Conservation (phyloP, 805 yeast species). For the Nakazawaea sp. region DNA sequence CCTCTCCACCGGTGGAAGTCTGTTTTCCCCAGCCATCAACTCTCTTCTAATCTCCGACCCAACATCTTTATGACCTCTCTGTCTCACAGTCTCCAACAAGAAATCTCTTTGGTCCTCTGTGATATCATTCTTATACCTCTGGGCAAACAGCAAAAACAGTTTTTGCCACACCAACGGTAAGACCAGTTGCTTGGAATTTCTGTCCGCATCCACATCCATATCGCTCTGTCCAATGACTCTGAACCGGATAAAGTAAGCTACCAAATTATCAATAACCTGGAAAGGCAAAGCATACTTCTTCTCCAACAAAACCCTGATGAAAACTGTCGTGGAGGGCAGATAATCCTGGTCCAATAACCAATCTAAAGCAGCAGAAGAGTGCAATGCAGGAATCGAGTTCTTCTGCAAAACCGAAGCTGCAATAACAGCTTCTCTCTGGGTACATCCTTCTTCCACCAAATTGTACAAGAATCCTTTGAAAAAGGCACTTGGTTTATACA, state of each 20-base stretch:
- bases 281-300: slow-evolving; percentile 96
- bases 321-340: slow-evolving; percentile 83
- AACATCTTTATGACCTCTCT: slow-evolving; percentile 79
- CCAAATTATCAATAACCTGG: slow-evolving; percentile 91
- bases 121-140: slow-evolving; percentile 92
- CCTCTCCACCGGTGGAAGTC: slow-evolving; percentile 22
- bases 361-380: slow-evolving; percentile 92
- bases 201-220: slow-evolving; percentile 27
- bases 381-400: slow-evolving; percentile 89
- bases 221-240: slow-evolving; percentile 43
- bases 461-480: slow-evolving; percentile 96
- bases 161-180: slow-evolving; percentile 98
- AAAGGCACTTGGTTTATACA: slow-evolving; percentile 96
- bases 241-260: slow-evolving; percentile 89
- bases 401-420: slow-evolving; percentile 87
- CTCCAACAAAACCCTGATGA: slow-evolving; percentile 83
- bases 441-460: slow-evolving; percentile 78
- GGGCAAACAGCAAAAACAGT: slow-evolving; percentile 90
- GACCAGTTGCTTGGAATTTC: slow-evolving; percentile 38
- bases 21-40: slow-evolving; percentile 75
- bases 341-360: slow-evolving; percentile 78
- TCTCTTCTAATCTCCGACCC: slow-evolving; percentile 96
- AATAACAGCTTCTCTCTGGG: slow-evolving; percentile 90
- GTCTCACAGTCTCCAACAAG: slow-evolving; percentile 82
- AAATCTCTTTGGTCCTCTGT: slow-evolving; percentile 98